Conservation (phyloP, 257 asterid genomes). For the Plantago elongata region DNA sequence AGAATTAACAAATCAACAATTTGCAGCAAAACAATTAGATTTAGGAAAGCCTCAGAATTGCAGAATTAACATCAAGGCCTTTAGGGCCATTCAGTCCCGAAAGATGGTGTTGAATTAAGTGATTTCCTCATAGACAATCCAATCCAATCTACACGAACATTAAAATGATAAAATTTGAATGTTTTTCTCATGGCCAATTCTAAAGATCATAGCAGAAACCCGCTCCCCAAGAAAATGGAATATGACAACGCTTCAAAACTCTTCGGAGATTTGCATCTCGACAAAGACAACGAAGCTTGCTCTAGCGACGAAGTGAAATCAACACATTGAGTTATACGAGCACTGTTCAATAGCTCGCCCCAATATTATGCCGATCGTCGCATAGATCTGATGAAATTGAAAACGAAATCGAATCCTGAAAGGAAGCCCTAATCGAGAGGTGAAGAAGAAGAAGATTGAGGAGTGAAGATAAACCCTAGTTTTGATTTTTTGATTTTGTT, state of each 20-base stretch:
- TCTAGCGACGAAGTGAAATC: constrained; percentile 28
- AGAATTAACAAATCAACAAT: too few relatives aligned
- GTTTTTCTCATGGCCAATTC: constrained; percentile 73
- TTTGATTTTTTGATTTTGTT: too few relatives aligned
- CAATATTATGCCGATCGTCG: constrained; percentile 23
- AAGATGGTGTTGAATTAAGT: constrained; percentile 48
- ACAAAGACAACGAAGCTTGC: constrained; percentile 26
- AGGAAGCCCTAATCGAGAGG: too few relatives aligned
- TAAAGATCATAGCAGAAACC: constrained; percentile 51
- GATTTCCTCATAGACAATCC: constrained; percentile 47
- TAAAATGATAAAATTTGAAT: neutral
- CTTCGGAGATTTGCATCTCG: constrained; percentile 31
- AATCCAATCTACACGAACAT: too few relatives aligned
- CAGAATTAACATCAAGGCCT: constrained; percentile 54
- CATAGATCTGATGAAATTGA: neutral
- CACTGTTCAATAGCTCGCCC: constrained; percentile 24
- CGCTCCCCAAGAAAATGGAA: constrained; percentile 69
- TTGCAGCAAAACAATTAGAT: neutral
- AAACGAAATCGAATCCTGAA: too few relatives aligned
- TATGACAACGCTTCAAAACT: constrained; percentile 40
- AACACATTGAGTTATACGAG: constrained; percentile 26
- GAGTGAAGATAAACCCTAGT: too few relatives aligned
- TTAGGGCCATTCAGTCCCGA: constrained; percentile 69
- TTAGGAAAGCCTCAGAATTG: constrained; percentile 64
- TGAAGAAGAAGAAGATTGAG: too few relatives aligned